Percentiles rank a stretch among this genome's conserved stretches.
phyloP scores from a whole-genome alignment of 2,329 filamentous ascomycete species.

The Ambrosiella xylebori region DNA sequence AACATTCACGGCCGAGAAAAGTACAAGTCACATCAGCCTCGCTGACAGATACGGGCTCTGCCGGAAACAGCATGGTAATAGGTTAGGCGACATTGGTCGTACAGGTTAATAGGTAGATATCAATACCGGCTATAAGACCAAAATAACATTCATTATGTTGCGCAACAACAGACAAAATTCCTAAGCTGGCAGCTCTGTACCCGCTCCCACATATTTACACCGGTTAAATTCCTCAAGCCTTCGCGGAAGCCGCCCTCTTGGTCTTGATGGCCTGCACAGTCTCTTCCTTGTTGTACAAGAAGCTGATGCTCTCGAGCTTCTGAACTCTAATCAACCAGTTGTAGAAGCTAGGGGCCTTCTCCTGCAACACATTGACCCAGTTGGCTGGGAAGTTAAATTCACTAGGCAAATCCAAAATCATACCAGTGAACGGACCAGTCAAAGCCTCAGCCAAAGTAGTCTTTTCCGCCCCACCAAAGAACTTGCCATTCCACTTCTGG shows the following conservation, averaged over 20 bases:
- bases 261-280: not conserved
- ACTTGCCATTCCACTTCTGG: slow-evolving; percentile 21
- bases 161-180: too few relatives aligned
- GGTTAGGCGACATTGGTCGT: too few relatives aligned
- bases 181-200: too few relatives aligned
- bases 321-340: slow-evolving; percentile 47
- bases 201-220: not conserved
- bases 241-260: not conserved
- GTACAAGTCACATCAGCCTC: too few relatives aligned
- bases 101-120: too few relatives aligned
- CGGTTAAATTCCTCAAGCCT: not conserved
- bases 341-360: slow-evolving; percentile 46
- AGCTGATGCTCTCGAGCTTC: slow-evolving; percentile 45
- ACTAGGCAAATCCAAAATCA: slow-evolving; percentile 37
- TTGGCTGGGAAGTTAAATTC: slow-evolving; percentile 34
- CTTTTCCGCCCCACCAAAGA: slow-evolving; percentile 44
- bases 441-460: slow-evolving; percentile 46
- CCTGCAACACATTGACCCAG: slow-evolving; percentile 28
- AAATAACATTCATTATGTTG: too few relatives aligned
- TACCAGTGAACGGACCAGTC: slow-evolving; percentile 49
- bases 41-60: too few relatives aligned
- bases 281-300: slow-evolving; percentile 2
- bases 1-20: too few relatives aligned
- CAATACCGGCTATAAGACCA: too few relatives aligned
- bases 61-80: too few relatives aligned